Percentiles rank a stretch among this genome's conserved stretches.
Evolutionary conservation across 257 asterid genomes (phyloP).

Genomic region (Gentiana macrophylla): DNA sequence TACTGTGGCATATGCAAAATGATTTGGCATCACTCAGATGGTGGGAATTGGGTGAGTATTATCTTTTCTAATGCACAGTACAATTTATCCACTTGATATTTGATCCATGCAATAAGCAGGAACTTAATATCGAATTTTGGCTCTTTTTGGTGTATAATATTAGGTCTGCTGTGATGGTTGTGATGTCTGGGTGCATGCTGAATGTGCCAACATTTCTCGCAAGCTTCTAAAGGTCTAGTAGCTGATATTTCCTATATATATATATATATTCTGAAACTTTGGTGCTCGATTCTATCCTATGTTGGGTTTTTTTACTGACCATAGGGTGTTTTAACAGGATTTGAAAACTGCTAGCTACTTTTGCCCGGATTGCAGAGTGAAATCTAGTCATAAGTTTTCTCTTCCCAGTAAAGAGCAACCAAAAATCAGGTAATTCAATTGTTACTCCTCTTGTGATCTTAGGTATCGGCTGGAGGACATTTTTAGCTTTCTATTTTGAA

Average conservation of each 20-base stretch:
- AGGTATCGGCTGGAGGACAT: constrained; percentile 3
- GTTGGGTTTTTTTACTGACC: neutral
- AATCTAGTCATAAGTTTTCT: constrained; percentile 25
- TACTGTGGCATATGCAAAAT: constrained; percentile 83
- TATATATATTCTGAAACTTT: neutral
- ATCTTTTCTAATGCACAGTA: too few species aligned
- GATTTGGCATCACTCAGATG: constrained; percentile 94
- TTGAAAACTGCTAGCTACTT: constrained; percentile 45
- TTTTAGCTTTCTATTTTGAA: neutral
- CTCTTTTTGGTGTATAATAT: too few species aligned
- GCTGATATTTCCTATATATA: constrained; percentile 3
- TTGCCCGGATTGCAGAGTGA: constrained; percentile 79
- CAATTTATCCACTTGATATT: too few species aligned
- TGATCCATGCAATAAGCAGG: too few species aligned
- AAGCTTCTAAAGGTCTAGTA: constrained; percentile 51
- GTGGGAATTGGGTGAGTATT: constrained; percentile 84
- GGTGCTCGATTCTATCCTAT: neutral
- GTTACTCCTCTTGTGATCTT: constrained; percentile 10
- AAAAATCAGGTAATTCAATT: constrained; percentile 33
- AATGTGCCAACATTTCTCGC: constrained; percentile 62
- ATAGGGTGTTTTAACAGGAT: constrained; percentile 33
- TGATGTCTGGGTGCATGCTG: constrained; percentile 95
- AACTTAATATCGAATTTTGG: too few species aligned
- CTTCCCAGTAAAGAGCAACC: constrained; percentile 24
- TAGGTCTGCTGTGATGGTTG: constrained; percentile 93